Conservation (phyloP, 106 monocot genomes). For the Allium cepa region DNA sequence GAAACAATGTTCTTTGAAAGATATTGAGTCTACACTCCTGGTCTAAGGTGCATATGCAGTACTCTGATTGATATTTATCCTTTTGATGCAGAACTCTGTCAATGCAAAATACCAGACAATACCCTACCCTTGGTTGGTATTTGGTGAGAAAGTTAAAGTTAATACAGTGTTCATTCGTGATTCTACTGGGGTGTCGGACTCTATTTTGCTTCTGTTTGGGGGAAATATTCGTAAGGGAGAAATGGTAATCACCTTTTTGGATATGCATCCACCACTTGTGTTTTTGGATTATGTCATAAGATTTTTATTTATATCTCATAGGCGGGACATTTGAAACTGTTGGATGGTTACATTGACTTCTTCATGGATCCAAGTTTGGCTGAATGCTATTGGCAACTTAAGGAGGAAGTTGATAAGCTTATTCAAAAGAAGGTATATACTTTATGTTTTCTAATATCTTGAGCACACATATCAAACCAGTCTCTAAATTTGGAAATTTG, state of each 20-base stretch:
- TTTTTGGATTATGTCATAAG: constrained; percentile 1
- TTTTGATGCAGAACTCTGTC: constrained; percentile 83
- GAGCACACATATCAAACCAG: too few relatives aligned
- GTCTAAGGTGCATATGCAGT: background rate
- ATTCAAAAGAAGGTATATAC: constrained; percentile 78
- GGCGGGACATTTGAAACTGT: constrained; percentile 95
- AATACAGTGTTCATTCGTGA: constrained; percentile 94
- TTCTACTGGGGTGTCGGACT: constrained; percentile 98
- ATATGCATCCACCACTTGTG: background rate
- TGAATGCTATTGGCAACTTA: constrained; percentile 77
- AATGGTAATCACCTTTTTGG: constrained; percentile 33
- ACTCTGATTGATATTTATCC: constrained; percentile 3
- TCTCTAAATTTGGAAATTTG: too few relatives aligned
- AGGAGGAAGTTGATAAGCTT: constrained; percentile 76
- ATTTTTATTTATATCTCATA: constrained; percentile 12
- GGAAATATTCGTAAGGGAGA: constrained; percentile 68
- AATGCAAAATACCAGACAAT: constrained; percentile 97
- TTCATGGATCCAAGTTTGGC: constrained; percentile 97
- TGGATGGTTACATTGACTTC: constrained; percentile 95
- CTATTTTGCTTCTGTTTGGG: constrained; percentile 89
- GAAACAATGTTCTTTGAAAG: too few relatives aligned
- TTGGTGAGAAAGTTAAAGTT: constrained; percentile 97
- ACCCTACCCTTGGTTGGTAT: constrained; percentile 94
- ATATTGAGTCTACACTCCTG: background rate
- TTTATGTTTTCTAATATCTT: background rate